These are phyloP conservation scores for barley (Hordeum vulgare) DNA, from an alignment of 176 grass and related monocot species.

Conservation along the genomic window MorexV3_pseudomolecules_assembly NC_058520.1:434120562-434121061, in stretches of 20 bases:
- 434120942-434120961: conserved; percentile 80
- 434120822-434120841: conserved; percentile 62
- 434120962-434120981: conserved; percentile 37
- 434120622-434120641: conserved; percentile 33
- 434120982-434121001: conserved; percentile 72
- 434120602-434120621: conserved; percentile 33
- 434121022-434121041: conserved; percentile 15
- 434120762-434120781: conserved; percentile 18
- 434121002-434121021: conserved; percentile 40
- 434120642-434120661: conserved; percentile 48
- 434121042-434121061: conserved; percentile 56
- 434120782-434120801: neutral
- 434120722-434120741: neutral
- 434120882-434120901: conserved; percentile 64
- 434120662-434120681: conserved; percentile 41
- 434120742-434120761: conserved; percentile 12
- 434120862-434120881: conserved; percentile 86
- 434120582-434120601: conserved; percentile 51
- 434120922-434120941: conserved; percentile 83
- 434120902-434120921: conserved; percentile 52
- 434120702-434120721: neutral
- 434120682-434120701: conserved; percentile 18
- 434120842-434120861: conserved; percentile 76
- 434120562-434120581: conserved; percentile 49
- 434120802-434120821: conserved; percentile 45